phyloP scores from a whole-genome alignment of 2,329 filamentous ascomycete genomes.

The Zymoseptoria crescenta region DNA sequence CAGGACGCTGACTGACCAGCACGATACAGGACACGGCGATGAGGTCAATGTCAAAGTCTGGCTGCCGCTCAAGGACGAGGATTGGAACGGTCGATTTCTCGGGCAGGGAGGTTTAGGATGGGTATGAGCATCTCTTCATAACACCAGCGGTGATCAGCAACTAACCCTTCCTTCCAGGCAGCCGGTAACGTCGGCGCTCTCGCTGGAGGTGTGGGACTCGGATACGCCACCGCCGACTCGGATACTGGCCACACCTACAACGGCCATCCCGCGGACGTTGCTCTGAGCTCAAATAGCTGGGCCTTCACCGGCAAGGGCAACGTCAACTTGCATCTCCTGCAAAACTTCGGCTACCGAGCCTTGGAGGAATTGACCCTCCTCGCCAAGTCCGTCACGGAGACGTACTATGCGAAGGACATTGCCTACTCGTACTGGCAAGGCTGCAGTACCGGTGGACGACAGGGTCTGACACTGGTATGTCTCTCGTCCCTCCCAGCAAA shows the following conservation, averaged over 20 bases:
- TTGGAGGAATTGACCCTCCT: constrained; percentile 31
- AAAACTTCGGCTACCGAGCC: constrained; percentile 29
- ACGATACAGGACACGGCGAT: constrained; percentile 22
- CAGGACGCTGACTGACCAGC: constrained; percentile 14
- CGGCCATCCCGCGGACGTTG: constrained; percentile 7
- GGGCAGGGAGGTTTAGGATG: constrained; percentile 36
- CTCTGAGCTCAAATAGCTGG: constrained; percentile 18
- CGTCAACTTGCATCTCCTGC: constrained; percentile 27
- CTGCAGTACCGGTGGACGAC: constrained; percentile 34
- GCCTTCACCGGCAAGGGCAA: constrained; percentile 25
- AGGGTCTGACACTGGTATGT: constrained; percentile 27
- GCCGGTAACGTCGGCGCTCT: constrained; percentile 16
- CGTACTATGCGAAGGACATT: constrained; percentile 28
- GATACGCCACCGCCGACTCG: constrained; percentile 23
- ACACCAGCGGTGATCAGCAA: background rate
- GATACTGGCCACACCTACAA: constrained; percentile 19
- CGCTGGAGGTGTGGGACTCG: constrained; percentile 13
- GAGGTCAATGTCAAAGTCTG: constrained; percentile 24
- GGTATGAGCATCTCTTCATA: background rate
- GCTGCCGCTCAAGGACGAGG: constrained; percentile 23
- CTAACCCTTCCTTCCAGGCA: constrained; percentile 8
- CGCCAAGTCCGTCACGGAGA: constrained; percentile 24
- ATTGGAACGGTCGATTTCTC: constrained; percentile 31
- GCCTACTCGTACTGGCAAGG: constrained; percentile 34
- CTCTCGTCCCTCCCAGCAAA: too few relatives aligned